Percentiles rank a stretch among this genome's conserved stretches.
Conservation (phyloP, 2,329 filamentous ascomycete genomes). For the Purpureocillium lavendulum region DNA sequence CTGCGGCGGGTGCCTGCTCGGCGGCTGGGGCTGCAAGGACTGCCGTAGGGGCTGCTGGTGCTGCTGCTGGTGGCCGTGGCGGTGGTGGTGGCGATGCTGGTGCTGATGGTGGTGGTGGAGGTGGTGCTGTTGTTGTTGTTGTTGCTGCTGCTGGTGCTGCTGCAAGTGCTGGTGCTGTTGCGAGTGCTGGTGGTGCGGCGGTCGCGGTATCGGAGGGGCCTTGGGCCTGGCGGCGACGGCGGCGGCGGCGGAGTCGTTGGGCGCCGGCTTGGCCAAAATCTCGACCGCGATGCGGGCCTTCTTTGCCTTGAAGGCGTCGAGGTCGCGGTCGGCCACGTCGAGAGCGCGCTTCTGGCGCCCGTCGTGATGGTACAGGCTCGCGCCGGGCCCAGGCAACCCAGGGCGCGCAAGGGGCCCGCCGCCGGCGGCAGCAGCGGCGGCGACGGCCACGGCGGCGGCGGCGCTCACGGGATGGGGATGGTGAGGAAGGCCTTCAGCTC, state of each 20-base stretch:
- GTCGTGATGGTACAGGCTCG: slow-evolving; percentile 13
- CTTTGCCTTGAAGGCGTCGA: slow-evolving; percentile 37
- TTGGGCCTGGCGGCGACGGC: slow-evolving; percentile 13
- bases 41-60: slow-evolving; percentile 4
- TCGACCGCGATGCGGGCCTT: slow-evolving; percentile 45
- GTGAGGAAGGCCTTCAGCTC: slow-evolving; percentile 37
- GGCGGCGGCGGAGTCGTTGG: slow-evolving; percentile 15
- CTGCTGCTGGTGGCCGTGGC: slow-evolving; percentile 1
- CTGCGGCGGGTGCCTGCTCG: slow-evolving; percentile 12
- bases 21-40: slow-evolving; percentile 3
- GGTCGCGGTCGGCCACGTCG: slow-evolving; percentile 34
- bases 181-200: slow-evolving; percentile 8
- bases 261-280: slow-evolving; percentile 30
- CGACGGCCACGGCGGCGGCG: slow-evolving; percentile 12
- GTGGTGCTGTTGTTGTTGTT: slow-evolving; percentile 14
- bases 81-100: slow-evolving; percentile 8
- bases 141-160: slow-evolving; percentile 9
- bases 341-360: slow-evolving; percentile 41
- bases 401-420: slow-evolving; percentile 15
- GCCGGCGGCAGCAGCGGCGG: slow-evolving; percentile 19
- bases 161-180: slow-evolving; percentile 7
- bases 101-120: slow-evolving; percentile 6
- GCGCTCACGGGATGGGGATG: slow-evolving; percentile 10
- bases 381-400: slow-evolving; percentile 16
- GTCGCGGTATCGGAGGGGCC: slow-evolving; percentile 16